Base-by-base conservation (phyloP, 345 rosid genomes). In the Rhodomyrtus tomentosa region DNA sequence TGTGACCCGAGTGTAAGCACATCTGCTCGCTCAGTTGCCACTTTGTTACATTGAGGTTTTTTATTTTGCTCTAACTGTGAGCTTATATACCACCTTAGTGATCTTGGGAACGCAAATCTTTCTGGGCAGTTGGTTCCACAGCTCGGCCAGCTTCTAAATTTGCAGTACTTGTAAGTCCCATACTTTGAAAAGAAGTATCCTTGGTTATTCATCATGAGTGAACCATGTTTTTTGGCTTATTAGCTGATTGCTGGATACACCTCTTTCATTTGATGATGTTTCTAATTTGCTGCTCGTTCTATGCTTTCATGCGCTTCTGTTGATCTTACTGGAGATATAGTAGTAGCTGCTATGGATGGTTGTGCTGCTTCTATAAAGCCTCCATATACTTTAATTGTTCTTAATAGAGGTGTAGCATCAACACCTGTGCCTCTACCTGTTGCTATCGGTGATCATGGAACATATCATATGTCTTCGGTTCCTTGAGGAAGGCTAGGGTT, bases 1-100 rank as follows among this genome's bases (percentile, higher is more conserved):
- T n/a, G 98, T 95, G 22, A 91, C 88, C 80, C 94, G 96, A 82
- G 92, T 96, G 99, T 96, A 93, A 92, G 98, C 91, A 84, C 87
- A 55, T 85, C 81, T 4, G 5, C 27, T 76, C 22, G 32, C n/a
- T 73, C 53, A 50, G 52, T 18, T 72, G 56, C 73, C 84, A 52
- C 49, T 83, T 76, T 29, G 52, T 62, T 82, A 55, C 48, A 52
- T 5, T 4, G 49, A 27, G 12, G 10, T 55, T 83, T 12, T 24
- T 72, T 51, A 10, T 52, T 27, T 22, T 83, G 76, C 55, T 36
- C 25, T 42, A 74, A 81, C 84, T 49, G 20, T 45, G 25, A 24
- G 55, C 29, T 49, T 73, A 5, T 82, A 16, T 82, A 36, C 72
- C 68, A 11, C n/a, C 40, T 58, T 72, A 91, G 95, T 83, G 95